Conservation (phyloP, 2,329 filamentous ascomycete genomes). For the Ascochyta lentis region DNA sequence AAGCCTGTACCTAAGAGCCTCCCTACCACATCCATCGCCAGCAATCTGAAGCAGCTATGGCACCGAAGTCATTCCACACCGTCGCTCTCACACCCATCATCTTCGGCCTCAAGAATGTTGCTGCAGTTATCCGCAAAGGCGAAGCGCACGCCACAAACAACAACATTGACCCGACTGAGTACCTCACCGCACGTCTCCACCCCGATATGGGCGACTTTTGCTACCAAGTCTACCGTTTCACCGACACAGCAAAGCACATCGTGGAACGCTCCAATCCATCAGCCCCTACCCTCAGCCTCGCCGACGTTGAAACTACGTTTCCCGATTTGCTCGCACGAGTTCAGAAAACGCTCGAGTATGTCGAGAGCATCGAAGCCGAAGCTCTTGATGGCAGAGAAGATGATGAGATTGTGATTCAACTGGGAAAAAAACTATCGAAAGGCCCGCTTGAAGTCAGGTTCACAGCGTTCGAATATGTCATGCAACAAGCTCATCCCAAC, state of each 20-base stretch:
- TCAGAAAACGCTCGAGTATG: slow-evolving; percentile 54
- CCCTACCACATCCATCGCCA: background rate
- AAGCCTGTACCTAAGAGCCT: background rate
- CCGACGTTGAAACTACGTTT: slow-evolving; percentile 58
- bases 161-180: slow-evolving; percentile 42
- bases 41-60: slow-evolving; percentile 14
- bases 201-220: slow-evolving; percentile 59
- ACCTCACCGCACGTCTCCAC: slow-evolving; percentile 53
- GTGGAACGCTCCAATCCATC: slow-evolving; percentile 49
- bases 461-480: slow-evolving; percentile 56
- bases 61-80: slow-evolving; percentile 39
- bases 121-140: slow-evolving; percentile 54
- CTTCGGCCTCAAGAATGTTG: slow-evolving; percentile 52
- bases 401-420: slow-evolving; percentile 48
- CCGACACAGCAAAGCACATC: slow-evolving; percentile 52
- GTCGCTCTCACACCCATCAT: slow-evolving; percentile 53
- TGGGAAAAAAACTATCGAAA: slow-evolving; percentile 1
- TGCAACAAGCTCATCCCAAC: slow-evolving; percentile 60
- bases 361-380: slow-evolving; percentile 54
- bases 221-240: slow-evolving; percentile 57
- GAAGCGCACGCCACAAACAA: slow-evolving; percentile 51
- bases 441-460: slow-evolving; percentile 48
- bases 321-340: slow-evolving; percentile 58
- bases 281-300: slow-evolving; percentile 40
- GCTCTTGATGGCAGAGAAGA: slow-evolving; percentile 54